Base-by-base conservation (phyloP, 2,329 filamentous ascomycete species). In the Sarocladiaceae sp. region DNA sequence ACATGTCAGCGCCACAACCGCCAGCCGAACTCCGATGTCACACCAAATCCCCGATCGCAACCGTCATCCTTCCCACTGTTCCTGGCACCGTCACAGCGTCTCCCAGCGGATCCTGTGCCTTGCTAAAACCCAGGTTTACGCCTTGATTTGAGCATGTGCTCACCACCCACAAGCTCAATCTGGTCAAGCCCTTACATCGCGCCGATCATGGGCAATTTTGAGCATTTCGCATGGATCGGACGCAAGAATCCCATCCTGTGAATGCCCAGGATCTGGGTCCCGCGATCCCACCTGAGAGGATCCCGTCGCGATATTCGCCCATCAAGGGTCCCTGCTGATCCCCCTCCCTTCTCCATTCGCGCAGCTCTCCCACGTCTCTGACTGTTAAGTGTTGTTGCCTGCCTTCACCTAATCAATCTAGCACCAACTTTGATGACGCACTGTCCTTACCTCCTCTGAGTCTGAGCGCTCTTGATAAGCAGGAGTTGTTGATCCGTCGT, bases 41-140 rank as follows among this genome's bases (percentile, higher is more conserved):
- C 35, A 39, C 52, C 52, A 42, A 51, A 53, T 44, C 20, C 36
- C 51, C 52, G 52, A 53, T 52, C 52, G 44, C 17, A 17, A 33
- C n/a, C 7, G 18, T n/a, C 29, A 42, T 20, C 6, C 12, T 22
- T 13, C 37, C 8, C 22, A n/a, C 5, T 25, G 37, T 25, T 20
- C 10, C 37, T 15, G 22, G 4, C 37, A 42, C 37, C 37, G 17
- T 11, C 10, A 42, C 37, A n/a, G 8, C 37, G 7, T 8, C 7
- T n/a, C 37, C 4, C 17, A 18, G 28, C 25, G 25, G 23, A 8
- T 20, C 7, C 44, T 48, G 44, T 48, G 44, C 44, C 28, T 33
- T 48, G 26, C 28, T 33, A 48, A 48, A 33, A 33, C 5, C 18
- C 22, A 17, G 35, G n/a, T 20, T 28, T 20, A 11, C 10, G 23